A percentile compares a stretch with the other conserved stretches of the same genome.
These are phyloP conservation scores for Limnanthes douglasii DNA, from an alignment of 345 rosid species.

Conservation along the genomic window DNA sequence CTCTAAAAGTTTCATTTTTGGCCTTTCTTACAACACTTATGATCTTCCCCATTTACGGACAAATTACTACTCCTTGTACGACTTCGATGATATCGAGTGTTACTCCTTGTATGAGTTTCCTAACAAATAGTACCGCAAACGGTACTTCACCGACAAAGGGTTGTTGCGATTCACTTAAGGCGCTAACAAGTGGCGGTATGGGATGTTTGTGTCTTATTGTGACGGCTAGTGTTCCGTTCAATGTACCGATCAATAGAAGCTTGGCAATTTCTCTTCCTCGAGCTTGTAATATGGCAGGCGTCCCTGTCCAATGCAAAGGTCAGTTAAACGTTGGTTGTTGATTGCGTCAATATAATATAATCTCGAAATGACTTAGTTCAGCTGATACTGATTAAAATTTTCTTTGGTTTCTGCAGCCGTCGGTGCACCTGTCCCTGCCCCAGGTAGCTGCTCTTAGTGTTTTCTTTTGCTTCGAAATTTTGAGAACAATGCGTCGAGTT, in stretches of 20 bases:
- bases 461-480: not conserved
- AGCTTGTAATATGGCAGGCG: constrained; percentile 60
- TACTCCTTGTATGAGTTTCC: constrained; percentile 57
- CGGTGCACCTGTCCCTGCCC: constrained; percentile 59
- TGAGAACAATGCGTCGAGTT: not conserved
- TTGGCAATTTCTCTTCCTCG: constrained; percentile 76
- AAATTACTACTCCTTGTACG: constrained; percentile 40
- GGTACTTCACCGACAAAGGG: constrained; percentile 36
- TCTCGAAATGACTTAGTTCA: not conserved
- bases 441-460: constrained; percentile 26
- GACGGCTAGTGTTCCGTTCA: constrained; percentile 55
- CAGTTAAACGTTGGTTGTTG: not conserved
- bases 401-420: constrained; percentile 23
- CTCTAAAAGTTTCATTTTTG: not conserved
- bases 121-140: constrained; percentile 36
- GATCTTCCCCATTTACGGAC: constrained; percentile 24
- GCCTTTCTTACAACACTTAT: constrained; percentile 3
- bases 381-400: not conserved
- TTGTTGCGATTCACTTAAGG: constrained; percentile 56
- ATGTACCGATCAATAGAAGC: constrained; percentile 55
- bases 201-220: constrained; percentile 62
- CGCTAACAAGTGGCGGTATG: constrained; percentile 35
- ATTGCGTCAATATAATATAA: not conserved
- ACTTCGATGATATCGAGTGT: constrained; percentile 29
- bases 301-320: constrained; percentile 80